phyloP scores from a whole-genome alignment of 192 early-diverging fungal genomes.

The Entomortierella lignicola region DNA sequence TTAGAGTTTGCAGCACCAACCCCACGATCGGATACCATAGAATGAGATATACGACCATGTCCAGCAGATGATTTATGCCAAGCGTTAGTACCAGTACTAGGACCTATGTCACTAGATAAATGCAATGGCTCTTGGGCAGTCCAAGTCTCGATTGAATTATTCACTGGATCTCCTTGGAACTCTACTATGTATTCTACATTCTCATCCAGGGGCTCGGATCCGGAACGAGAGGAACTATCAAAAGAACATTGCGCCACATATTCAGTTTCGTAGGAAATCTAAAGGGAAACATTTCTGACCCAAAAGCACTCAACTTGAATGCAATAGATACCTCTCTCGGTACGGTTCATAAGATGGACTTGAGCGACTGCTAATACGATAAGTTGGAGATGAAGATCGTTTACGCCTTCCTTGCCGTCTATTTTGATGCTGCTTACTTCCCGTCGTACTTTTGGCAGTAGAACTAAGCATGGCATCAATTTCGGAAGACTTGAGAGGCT shows the following conservation, averaged over 20 bases:
- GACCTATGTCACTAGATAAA: neutral
- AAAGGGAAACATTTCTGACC: neutral
- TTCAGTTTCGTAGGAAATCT: neutral
- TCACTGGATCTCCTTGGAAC: slow-evolving; percentile 3
- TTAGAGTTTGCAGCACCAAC: neutral
- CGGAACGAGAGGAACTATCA: slow-evolving; percentile 19
- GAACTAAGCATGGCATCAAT: slow-evolving; percentile 14
- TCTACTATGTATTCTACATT: slow-evolving; percentile 30
- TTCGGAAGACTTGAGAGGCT: slow-evolving; percentile 38
- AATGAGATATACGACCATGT: neutral
- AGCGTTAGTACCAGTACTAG: neutral
- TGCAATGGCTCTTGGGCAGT: neutral
- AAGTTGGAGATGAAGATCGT: slow-evolving; percentile 13
- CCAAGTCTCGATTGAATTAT: neutral
- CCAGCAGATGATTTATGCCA: neutral
- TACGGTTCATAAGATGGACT: slow-evolving; percentile 45
- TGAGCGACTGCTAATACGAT: slow-evolving; percentile 8
- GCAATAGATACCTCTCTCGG: neutral
- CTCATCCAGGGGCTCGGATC: slow-evolving; percentile 30
- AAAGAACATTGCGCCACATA: neutral
- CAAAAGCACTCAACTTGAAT: no score
- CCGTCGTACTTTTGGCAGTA: neutral
- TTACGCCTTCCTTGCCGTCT: slow-evolving; percentile 11
- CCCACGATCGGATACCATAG: neutral
- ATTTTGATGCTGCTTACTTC: neutral